These are phyloP conservation scores for Pestalotiopsis fici DNA, from an alignment of 2,329 filamentous ascomycete genomes.

Conservation along the genomic window DNA sequence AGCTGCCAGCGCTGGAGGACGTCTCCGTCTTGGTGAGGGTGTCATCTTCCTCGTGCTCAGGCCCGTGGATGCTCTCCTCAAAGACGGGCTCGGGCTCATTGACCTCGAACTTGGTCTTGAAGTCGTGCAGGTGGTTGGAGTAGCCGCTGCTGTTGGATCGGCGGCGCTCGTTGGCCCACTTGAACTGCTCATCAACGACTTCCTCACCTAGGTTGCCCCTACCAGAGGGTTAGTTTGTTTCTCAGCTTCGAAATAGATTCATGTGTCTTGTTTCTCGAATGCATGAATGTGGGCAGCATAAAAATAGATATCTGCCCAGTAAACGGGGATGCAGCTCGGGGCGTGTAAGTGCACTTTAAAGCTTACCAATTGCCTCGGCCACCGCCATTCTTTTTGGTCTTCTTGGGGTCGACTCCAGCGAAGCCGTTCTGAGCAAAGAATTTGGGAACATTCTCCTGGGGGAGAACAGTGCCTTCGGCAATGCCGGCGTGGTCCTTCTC, in stretches of 20 bases:
- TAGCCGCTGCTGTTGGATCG: slow-evolving; percentile 88
- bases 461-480: slow-evolving; percentile 70
- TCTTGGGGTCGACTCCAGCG: slow-evolving; percentile 80
- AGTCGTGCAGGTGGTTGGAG: slow-evolving; percentile 69
- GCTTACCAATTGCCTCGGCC: slow-evolving; percentile 93
- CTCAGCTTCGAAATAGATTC: too few relatives aligned
- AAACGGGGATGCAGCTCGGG: too few relatives aligned
- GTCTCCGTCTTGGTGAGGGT: slow-evolving; percentile 57
- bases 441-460: slow-evolving; percentile 78
- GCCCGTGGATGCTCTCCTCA: slow-evolving; percentile 81
- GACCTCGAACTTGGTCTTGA: slow-evolving; percentile 97
- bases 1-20: slow-evolving; percentile 62
- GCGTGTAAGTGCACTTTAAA: neutral
- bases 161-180: slow-evolving; percentile 81
- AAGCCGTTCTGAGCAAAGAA: slow-evolving; percentile 91
- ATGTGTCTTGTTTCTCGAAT: too few relatives aligned
- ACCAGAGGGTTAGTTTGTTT: slow-evolving; percentile 13
- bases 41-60: slow-evolving; percentile 59
- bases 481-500: slow-evolving; percentile 86
- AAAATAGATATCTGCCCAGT: too few relatives aligned
- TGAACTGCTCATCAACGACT: slow-evolving; percentile 80
- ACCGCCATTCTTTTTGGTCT: slow-evolving; percentile 94
- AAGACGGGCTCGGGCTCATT: slow-evolving; percentile 89
- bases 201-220: slow-evolving; percentile 88
- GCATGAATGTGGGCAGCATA: too few relatives aligned